Percentiles rank a stretch among this genome's conserved stretches.
These are phyloP conservation scores for Cladosporium sphaerospermum DNA, from an alignment of 2,329 filamentous ascomycete species.

Conservation along the genomic window DNA sequence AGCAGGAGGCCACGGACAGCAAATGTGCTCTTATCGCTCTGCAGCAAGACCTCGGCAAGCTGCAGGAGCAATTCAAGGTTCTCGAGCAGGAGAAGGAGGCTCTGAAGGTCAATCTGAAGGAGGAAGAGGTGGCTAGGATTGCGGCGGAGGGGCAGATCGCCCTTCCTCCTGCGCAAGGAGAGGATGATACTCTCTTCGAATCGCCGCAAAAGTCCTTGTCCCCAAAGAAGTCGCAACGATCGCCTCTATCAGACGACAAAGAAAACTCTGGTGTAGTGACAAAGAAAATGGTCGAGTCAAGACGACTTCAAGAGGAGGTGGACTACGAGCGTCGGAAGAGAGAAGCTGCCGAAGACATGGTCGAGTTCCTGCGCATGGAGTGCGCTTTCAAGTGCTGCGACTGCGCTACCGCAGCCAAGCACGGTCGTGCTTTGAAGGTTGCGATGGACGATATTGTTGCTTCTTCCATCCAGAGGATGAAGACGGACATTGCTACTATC, in stretches of 20 bases:
- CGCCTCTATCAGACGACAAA: constrained; percentile 42
- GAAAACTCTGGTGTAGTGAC: constrained; percentile 37
- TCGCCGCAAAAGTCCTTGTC: constrained; percentile 49
- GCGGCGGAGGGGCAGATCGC: constrained; percentile 66
- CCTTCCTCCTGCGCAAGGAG: constrained; percentile 48
- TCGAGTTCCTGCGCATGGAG: constrained; percentile 71
- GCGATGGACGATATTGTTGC: constrained; percentile 24
- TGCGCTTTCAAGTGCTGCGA: constrained; percentile 63
- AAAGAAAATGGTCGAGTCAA: constrained; percentile 41
- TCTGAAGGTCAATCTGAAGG: constrained; percentile 64
- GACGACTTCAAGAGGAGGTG: constrained; percentile 47
- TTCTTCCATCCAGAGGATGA: constrained; percentile 20
- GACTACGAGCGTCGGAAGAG: constrained; percentile 52
- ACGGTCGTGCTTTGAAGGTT: constrained; percentile 3
- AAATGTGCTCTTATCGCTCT: constrained; percentile 59
- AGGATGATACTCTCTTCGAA: constrained; percentile 55
- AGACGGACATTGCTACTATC: constrained; percentile 45
- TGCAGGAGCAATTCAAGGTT: constrained; percentile 56
- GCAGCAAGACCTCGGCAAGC: constrained; percentile 61
- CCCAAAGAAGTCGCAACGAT: constrained; percentile 40
- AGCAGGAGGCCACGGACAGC: constrained; percentile 64
- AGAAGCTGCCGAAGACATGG: constrained; percentile 62
- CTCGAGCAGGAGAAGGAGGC: constrained; percentile 70
- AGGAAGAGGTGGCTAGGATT: constrained; percentile 66
- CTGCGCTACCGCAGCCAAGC: constrained; percentile 31